Evolutionary conservation across 371 early-diverging fungal genomes (phyloP).

Genomic region (Apophysomyces ossiformis): DNA sequence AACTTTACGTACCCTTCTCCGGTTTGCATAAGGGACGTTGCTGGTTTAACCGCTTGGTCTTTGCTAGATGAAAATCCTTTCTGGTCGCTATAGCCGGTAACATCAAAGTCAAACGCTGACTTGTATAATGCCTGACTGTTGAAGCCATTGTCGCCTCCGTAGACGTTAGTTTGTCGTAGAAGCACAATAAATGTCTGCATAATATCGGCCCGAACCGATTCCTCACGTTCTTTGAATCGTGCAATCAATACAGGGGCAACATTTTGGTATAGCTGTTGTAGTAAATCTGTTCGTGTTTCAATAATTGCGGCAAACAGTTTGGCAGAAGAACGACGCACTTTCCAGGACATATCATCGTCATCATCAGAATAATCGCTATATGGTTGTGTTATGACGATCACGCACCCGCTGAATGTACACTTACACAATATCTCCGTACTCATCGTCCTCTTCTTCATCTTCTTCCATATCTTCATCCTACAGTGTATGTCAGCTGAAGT

Average conservation of each 20-base stretch:
- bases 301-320: slow-evolving; percentile 82
- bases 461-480: slow-evolving; percentile 75
- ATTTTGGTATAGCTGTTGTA: slow-evolving; percentile 63
- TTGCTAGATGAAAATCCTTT: slow-evolving; percentile 14
- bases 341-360: slow-evolving; percentile 89
- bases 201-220: slow-evolving; percentile 88
- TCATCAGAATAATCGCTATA: slow-evolving; percentile 73
- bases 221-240: slow-evolving; percentile 91
- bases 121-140: background rate
- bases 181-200: slow-evolving; percentile 77
- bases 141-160: slow-evolving; percentile 41
- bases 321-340: slow-evolving; percentile 87
- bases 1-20: slow-evolving; percentile 36
- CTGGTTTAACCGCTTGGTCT: background rate
- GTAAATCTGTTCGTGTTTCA: slow-evolving; percentile 71
- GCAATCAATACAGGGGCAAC: slow-evolving; percentile 78
- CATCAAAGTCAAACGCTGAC: slow-evolving; percentile 27
- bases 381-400: background rate
- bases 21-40: slow-evolving; percentile 39
- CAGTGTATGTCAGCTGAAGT: background rate
- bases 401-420: background rate
- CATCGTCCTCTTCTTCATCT: slow-evolving; percentile 76
- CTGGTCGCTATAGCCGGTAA: slow-evolving; percentile 28
- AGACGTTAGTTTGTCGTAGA: slow-evolving; percentile 73
- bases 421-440: slow-evolving; percentile 70